Evolutionary conservation across 2,329 filamentous ascomycete genomes (phyloP).

Genomic region (Didymella pinodella): DNA sequence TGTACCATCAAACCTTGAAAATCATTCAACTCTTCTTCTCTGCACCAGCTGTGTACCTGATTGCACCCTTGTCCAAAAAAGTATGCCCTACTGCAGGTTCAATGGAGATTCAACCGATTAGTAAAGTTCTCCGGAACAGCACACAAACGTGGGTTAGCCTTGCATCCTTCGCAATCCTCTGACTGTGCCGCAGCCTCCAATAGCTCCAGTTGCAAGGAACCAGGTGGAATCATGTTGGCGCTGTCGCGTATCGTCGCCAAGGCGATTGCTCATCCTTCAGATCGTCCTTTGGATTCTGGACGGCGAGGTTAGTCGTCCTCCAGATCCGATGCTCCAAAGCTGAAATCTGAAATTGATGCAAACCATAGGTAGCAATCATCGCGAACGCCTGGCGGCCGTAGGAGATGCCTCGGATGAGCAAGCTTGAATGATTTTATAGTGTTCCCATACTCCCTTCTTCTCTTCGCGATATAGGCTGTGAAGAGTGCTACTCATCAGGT

Average conservation of each 20-base stretch:
- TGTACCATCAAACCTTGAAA: no score
- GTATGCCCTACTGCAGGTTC: conserved; percentile 3
- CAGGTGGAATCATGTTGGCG: conserved; percentile 3
- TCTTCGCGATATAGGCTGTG: no score
- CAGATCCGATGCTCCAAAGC: neutral
- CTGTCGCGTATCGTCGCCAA: conserved; percentile 5
- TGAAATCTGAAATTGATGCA: no score
- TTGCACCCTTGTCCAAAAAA: neutral
- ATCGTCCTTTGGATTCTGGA: neutral
- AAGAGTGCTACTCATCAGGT: no score
- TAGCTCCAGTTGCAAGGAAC: conserved; percentile 7
- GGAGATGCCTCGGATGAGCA: no score
- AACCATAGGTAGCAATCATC: no score
- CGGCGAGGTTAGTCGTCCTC: neutral
- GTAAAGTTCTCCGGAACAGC: neutral
- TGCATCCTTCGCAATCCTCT: conserved; percentile 4
- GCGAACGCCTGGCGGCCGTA: no score
- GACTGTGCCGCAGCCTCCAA: conserved; percentile 1
- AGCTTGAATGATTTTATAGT: no score
- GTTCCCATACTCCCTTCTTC: no score
- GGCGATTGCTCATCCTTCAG: neutral
- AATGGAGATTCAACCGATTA: conserved; percentile 1
- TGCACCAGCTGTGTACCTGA: neutral
- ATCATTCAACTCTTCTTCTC: neutral
- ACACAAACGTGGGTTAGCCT: conserved; percentile 3